These are phyloP conservation scores for Moniliella sp. DNA, from an alignment of 1,284 basidiomycete genomes.

Conservation along the genomic window DNA sequence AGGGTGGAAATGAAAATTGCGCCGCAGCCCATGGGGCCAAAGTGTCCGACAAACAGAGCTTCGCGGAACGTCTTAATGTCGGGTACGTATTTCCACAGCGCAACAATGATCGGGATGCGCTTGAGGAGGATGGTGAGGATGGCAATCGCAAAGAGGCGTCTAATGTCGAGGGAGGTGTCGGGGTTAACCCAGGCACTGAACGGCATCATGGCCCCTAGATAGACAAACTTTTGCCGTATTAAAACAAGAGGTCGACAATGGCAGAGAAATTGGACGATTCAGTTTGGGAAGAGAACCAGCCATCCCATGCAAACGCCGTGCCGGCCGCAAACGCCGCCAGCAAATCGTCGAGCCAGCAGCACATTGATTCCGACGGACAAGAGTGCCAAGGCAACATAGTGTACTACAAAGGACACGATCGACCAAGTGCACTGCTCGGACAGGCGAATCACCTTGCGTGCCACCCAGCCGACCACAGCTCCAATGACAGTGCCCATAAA, in stretches of 20 bases:
- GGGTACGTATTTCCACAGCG: conserved; percentile 29
- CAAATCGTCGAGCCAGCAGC: conserved; percentile 28
- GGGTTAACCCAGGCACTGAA: conserved; percentile 13
- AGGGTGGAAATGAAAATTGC: conserved; percentile 30
- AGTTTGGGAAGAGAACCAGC: conserved; percentile 4
- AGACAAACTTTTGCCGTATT: conserved; percentile 31
- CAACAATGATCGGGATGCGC: conserved; percentile 27
- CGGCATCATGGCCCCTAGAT: conserved; percentile 33
- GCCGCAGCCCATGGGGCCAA: conserved; percentile 32
- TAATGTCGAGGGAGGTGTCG: conserved; percentile 16
- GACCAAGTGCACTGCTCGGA: conserved; percentile 66
- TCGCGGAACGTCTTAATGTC: conserved; percentile 34
- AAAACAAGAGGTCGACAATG: conserved; percentile 62
- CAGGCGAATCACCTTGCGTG: conserved; percentile 85
- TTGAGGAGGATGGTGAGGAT: conserved; percentile 24
- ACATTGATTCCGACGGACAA: conserved; percentile 48
- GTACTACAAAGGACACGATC: conserved; percentile 77
- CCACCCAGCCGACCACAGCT: conserved; percentile 53
- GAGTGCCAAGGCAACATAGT: conserved; percentile 60
- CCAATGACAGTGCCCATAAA: conserved; percentile 60
- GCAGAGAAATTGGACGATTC: conserved; percentile 55
- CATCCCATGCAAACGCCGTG: conserved; percentile 86
- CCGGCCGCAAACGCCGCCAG: conserved; percentile 72
- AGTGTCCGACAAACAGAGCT: conserved; percentile 30
- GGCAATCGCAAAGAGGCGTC: conserved; percentile 24